Conservation (phyloP, 306 rosid species). For the Gastrolobium bilobum region DNA sequence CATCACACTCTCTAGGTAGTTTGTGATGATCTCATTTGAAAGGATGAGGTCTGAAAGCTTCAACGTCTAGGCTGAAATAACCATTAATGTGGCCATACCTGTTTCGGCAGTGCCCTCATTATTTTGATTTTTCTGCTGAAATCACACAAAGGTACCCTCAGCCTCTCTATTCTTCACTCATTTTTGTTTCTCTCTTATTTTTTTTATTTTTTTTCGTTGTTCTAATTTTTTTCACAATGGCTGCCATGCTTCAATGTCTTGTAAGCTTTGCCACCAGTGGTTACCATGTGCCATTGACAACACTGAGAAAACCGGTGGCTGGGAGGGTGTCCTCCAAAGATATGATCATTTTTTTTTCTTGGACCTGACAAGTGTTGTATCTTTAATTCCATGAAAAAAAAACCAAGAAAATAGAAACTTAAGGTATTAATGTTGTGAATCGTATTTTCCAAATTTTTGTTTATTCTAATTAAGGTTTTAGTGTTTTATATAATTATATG, state of each 20-base stretch:
- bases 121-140: not conserved
- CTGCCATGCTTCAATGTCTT: too few relatives aligned
- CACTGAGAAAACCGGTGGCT: too few relatives aligned
- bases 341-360: too few relatives aligned
- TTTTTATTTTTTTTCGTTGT: not conserved
- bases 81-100: not conserved
- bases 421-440: too few relatives aligned
- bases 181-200: not conserved
- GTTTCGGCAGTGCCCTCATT: not conserved
- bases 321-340: too few relatives aligned
- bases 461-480: not conserved
- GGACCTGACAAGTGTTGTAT: too few relatives aligned
- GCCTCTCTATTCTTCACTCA: not conserved
- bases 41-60: not conserved
- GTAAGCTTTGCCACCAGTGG: too few relatives aligned
- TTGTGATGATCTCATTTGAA: slow-evolving; percentile 8
- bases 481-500: not conserved
- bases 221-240: too few relatives aligned
- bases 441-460: too few relatives aligned
- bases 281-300: too few relatives aligned
- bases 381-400: too few relatives aligned
- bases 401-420: too few relatives aligned
- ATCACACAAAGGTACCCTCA: not conserved
- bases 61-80: not conserved
- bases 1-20: not conserved